phyloP scores from a whole-genome alignment of 805 yeast genomes.

The Metschnikowia aberdeeniae region DNA sequence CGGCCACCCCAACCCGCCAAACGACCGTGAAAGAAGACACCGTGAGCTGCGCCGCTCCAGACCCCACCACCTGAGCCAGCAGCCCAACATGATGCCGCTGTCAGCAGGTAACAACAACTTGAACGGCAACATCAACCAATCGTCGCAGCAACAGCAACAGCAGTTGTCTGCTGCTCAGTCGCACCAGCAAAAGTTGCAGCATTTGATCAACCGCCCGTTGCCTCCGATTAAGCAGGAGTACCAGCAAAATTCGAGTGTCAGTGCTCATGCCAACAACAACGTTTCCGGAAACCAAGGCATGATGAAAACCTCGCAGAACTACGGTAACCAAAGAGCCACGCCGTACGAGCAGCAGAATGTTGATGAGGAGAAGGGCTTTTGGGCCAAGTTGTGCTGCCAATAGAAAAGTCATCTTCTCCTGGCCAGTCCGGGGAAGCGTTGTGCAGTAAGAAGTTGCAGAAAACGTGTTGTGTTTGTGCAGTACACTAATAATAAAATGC shows the following conservation, averaged over 20 bases:
- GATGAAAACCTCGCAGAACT: constrained; percentile 22
- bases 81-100: constrained; percentile 11
- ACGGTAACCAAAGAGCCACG: constrained; percentile 22
- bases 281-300: constrained; percentile 21
- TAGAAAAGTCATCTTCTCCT: constrained; percentile 11
- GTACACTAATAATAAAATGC: too few relatives aligned
- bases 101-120: constrained; percentile 19
- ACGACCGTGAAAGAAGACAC: constrained; percentile 44
- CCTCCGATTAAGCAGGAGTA: constrained; percentile 45
- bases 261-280: constrained; percentile 17
- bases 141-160: constrained; percentile 20
- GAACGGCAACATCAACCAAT: constrained; percentile 21
- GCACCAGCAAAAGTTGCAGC: constrained; percentile 46
- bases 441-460: too few relatives aligned
- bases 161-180: constrained; percentile 44
- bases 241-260: constrained; percentile 18
- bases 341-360: constrained; percentile 38
- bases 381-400: constrained; percentile 42
- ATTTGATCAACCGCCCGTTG: constrained; percentile 45
- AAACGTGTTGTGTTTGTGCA: too few relatives aligned
- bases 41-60: constrained; percentile 44
- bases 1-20: constrained; percentile 65
- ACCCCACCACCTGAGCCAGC: constrained; percentile 27
- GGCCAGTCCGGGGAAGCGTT: too few relatives aligned
- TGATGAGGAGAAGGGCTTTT: constrained; percentile 38